Percentiles rank a stretch among this genome's conserved stretches.
These are phyloP conservation scores for Pseudogymnoascus sp. DNA, from an alignment of 2,329 filamentous ascomycete genomes.

Conservation along the genomic window DNA sequence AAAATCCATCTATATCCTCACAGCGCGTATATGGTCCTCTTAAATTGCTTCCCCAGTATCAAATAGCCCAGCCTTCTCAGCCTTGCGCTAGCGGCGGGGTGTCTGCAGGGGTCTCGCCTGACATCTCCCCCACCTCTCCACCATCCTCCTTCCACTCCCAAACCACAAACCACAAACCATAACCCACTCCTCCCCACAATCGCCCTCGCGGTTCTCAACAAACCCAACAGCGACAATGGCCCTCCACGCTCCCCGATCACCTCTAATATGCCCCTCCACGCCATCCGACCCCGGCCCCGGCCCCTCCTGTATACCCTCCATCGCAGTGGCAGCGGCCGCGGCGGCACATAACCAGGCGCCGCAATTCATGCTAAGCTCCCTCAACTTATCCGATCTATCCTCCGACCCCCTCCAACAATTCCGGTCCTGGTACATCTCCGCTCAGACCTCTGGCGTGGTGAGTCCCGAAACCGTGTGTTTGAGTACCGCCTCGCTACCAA, in stretches of 20 bases:
- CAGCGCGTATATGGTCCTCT: no score
- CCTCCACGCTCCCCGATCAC: not conserved
- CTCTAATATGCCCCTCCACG: not conserved
- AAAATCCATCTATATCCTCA: no score
- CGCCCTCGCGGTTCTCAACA: not conserved
- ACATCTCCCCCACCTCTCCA: not conserved
- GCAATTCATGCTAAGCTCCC: constrained; percentile 65
- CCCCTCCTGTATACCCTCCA: not conserved
- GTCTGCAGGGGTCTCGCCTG: not conserved
- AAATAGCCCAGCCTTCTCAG: not conserved
- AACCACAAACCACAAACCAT: not conserved
- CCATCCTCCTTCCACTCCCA: not conserved
- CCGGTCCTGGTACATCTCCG: constrained; percentile 78
- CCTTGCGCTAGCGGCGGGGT: not conserved
- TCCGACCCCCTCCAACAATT: constrained; percentile 74
- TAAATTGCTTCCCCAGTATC: no score
- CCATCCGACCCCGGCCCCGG: constrained; percentile 2
- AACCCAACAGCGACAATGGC: not conserved
- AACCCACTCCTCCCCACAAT: not conserved
- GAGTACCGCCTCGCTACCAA: constrained; percentile 76
- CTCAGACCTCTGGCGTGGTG: constrained; percentile 51
- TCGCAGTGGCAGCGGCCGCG: constrained; percentile 52
- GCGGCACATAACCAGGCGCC: constrained; percentile 57
- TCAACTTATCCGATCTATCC: constrained; percentile 57
- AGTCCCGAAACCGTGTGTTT: constrained; percentile 87